A percentile compares a stretch with the other conserved stretches of the same genome.
Conservation (phyloP, 2,329 filamentous ascomycete genomes). For the Colletotrichum costaricense region DNA sequence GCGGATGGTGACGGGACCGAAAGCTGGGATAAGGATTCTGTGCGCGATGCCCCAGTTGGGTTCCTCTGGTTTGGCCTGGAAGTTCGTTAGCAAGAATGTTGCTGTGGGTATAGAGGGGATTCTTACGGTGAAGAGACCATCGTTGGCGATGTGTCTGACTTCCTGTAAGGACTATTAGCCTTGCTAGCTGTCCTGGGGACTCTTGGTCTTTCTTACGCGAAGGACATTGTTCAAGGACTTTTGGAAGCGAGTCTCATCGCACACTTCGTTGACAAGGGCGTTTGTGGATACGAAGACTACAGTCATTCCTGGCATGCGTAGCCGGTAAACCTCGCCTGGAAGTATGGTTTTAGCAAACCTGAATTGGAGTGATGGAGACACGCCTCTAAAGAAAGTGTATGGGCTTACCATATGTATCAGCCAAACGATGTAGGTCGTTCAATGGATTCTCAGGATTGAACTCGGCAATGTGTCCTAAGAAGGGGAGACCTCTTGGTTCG, state of each 20-base stretch:
- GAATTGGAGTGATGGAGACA: no score
- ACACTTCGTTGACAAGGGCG: conserved; percentile 71
- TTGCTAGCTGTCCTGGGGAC: no score
- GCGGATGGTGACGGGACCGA: conserved; percentile 75
- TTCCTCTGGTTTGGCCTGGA: conserved; percentile 33
- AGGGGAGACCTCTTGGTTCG: conserved; percentile 70
- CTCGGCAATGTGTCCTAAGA: conserved; percentile 74
- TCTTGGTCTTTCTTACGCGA: neutral
- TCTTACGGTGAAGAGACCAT: conserved; percentile 39
- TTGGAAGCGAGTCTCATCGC: conserved; percentile 73
- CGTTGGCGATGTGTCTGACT: conserved; percentile 67
- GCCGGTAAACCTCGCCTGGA: conserved; percentile 69
- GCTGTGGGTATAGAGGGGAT: neutral
- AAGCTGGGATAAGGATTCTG: conserved; percentile 73
- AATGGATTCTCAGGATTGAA: conserved; percentile 70
- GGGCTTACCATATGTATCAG: conserved; percentile 72
- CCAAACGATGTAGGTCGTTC: conserved; percentile 65
- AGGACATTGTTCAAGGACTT: conserved; percentile 66
- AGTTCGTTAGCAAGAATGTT: neutral
- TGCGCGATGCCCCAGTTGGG: conserved; percentile 65
- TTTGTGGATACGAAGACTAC: conserved; percentile 64
- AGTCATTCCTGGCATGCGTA: conserved; percentile 59
- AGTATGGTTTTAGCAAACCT: neutral
- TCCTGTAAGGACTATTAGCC: conserved; percentile 45
- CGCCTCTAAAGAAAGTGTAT: no score